Percentiles rank a stretch among this genome's conserved stretches.
Conservation (phyloP, 1,139 yeast species). For the Pichia sp. region DNA sequence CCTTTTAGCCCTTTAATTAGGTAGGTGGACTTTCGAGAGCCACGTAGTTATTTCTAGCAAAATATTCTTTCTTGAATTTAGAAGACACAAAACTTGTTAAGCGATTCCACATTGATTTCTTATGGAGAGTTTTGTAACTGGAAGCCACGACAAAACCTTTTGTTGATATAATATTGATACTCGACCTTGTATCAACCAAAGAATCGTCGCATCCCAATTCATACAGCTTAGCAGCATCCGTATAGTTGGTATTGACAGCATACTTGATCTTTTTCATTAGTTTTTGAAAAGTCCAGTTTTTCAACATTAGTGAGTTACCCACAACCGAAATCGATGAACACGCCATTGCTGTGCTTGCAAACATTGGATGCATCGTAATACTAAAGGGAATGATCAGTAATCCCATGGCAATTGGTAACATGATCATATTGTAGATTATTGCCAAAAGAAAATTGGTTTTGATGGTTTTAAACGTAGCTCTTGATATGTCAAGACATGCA, state of each 20-base stretch:
- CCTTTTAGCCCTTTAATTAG: too few species aligned
- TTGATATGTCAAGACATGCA: slow-evolving; percentile 66
- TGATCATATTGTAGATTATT: slow-evolving; percentile 67
- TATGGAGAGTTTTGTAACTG: not conserved
- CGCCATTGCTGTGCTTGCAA: slow-evolving; percentile 93
- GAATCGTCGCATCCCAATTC: slow-evolving; percentile 5
- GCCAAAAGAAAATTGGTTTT: slow-evolving; percentile 85
- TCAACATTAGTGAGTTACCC: slow-evolving; percentile 63
- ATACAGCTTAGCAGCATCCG: not conserved
- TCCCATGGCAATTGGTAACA: slow-evolving; percentile 98
- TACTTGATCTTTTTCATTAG: not conserved
- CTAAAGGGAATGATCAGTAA: slow-evolving; percentile 68
- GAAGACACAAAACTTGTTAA: too few species aligned
- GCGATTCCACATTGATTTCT: too few species aligned
- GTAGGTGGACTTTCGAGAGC: too few species aligned
- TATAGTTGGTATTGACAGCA: not conserved
- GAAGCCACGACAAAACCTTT: slow-evolving; percentile 5
- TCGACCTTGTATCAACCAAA: slow-evolving; percentile 4
- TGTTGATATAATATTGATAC: slow-evolving; percentile 3
- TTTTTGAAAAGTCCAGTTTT: slow-evolving; percentile 41
- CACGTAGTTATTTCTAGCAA: too few species aligned
- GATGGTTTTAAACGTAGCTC: slow-evolving; percentile 63
- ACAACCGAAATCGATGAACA: slow-evolving; percentile 87
- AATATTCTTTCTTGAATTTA: too few species aligned
- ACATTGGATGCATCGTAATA: slow-evolving; percentile 72